Base-by-base conservation (phyloP, 1,139 yeast genomes). In the Arxiozyma telluris region DNA sequence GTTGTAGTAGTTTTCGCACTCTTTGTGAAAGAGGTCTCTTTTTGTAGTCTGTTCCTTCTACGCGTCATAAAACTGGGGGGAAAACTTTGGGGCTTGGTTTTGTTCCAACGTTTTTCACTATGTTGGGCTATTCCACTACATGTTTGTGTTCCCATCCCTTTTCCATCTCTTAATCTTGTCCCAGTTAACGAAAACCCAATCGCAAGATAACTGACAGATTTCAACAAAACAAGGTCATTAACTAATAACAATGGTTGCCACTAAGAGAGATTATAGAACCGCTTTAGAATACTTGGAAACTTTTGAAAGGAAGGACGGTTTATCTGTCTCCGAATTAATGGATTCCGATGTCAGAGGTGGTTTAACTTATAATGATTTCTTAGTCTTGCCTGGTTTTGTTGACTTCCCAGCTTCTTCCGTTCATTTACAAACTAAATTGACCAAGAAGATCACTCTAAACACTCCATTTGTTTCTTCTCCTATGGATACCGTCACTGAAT, bases 401-500 rank as follows among this genome's bases (percentile, higher is more conserved):
- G 83, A 83, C 67, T 91, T 90, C 76, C 88, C 96, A 59, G 81
- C 97, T 49, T 78, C 85, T 53, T 75, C 64, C 41, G 98, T 94
- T 57, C 74, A 76, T 55, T 78, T 91, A 69, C 96, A 90, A 65
- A 80, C 96, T 61, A 86, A 80, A 72, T 79, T 93, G 73, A 90
- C 98, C 70, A 90, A 87, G 78, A 87, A 85, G 69, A 93, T 93
- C 76, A 76, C 94, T 55, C 79, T 93, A 73, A 90, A 87, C 76
- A 78, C 96, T 52, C 99, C 99, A 59, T 88, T 93, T 65, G 93
- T 93, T 59, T 91, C 98, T 42, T 89, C 97, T 67, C 99, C 99
- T 65, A 93, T 93, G 99, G 98, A 93, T 75, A 93, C 98, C 53
- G 98, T 93, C 60, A 94, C 99, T 56, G 99, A 93, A 77, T 78